Percentiles rank a stretch among this genome's conserved stretches.
These are phyloP conservation scores for Clonostachys rosea DNA, from an alignment of 2,329 filamentous ascomycete genomes.

Conservation along the genomic window DNA sequence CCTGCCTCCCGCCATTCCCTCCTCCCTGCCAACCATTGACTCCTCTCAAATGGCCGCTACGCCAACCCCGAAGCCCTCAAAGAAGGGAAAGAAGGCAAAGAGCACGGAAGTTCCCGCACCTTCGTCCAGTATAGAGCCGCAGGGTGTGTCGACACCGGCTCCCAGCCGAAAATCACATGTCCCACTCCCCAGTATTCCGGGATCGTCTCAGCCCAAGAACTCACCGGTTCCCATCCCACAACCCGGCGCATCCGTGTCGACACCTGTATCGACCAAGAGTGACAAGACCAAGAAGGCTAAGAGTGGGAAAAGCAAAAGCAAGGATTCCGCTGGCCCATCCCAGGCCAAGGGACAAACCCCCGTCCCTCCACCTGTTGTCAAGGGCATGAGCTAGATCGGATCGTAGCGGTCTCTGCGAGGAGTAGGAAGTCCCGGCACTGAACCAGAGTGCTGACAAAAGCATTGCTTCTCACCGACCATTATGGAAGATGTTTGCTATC, in stretches of 20 bases:
- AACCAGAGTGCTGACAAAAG: too few relatives aligned
- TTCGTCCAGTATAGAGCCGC: neutral
- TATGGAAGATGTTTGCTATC: too few relatives aligned
- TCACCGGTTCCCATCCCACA: slow-evolving; percentile 14
- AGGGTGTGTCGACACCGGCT: neutral
- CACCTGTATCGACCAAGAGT: slow-evolving; percentile 13
- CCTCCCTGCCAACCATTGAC: neutral
- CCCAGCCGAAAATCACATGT: slow-evolving; percentile 8
- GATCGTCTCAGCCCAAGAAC: slow-evolving; percentile 16
- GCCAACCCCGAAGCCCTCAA: slow-evolving; percentile 1
- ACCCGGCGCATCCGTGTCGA: slow-evolving; percentile 3
- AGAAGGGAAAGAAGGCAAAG: neutral
- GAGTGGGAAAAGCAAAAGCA: slow-evolving; percentile 18
- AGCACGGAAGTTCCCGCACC: neutral
- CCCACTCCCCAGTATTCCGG: slow-evolving; percentile 27
- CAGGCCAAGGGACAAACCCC: slow-evolving; percentile 15
- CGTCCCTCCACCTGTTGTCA: slow-evolving; percentile 13
- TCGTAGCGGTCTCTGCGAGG: too few relatives aligned
- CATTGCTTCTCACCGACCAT: too few relatives aligned
- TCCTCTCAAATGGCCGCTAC: neutral
- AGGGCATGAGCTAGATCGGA: slow-evolving; percentile 13
- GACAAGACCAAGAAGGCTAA: slow-evolving; percentile 17
- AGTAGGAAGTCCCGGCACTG: too few relatives aligned
- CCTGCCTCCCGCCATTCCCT: neutral
- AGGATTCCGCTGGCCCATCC: neutral